Base-by-base conservation (phyloP, 306 rosid genomes). In the Rubus parviflorus region DNA sequence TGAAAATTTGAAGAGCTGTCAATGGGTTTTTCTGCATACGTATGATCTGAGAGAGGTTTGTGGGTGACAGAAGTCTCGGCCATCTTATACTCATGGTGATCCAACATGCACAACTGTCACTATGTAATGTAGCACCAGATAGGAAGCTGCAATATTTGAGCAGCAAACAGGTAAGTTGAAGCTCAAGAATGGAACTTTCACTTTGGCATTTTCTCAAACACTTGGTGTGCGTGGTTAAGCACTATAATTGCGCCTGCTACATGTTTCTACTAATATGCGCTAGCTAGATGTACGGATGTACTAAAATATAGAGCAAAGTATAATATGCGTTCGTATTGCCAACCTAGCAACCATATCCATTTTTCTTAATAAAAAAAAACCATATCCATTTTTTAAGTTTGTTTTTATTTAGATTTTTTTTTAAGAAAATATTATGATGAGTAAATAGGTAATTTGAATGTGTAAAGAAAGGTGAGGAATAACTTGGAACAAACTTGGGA, bases 1-100 rank as follows among this genome's bases (percentile, higher is more conserved):
- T 86, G 46, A 80, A 86, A 43, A 86, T 12, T 25, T 74, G 78
- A 14, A 83, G 75, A 51, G 89, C 87, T 3, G 77, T 77, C 38
- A 77, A 83, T 37, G 87, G 85, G n/a, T 83, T 83, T 43, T 80
- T 86, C 83, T 86, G 85, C 70, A 64, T 80, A 47, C 65, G 69
- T 22, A 86, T 63, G 75, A 86, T 80, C 83, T 80, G 85, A 46
- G 87, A 80, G 9, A 86, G 79, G 54, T 77, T 22, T 7, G 85
- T 80, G 41, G 89, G 86, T 4, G 89, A 77, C 68, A 86, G 61
- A 71, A 83, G 19, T 83, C 85, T 86, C 38, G 88, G 85, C 88
- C 88, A 85, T 58, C 83, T 77, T 47, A 81, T 35, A 53, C 23
- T 22, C 88, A 85, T 85, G 62, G 62, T 16, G 45, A 15, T 37